Evolutionary conservation across 331 rosid genomes (phyloP).

Genomic region (Arachis monticola): DNA sequence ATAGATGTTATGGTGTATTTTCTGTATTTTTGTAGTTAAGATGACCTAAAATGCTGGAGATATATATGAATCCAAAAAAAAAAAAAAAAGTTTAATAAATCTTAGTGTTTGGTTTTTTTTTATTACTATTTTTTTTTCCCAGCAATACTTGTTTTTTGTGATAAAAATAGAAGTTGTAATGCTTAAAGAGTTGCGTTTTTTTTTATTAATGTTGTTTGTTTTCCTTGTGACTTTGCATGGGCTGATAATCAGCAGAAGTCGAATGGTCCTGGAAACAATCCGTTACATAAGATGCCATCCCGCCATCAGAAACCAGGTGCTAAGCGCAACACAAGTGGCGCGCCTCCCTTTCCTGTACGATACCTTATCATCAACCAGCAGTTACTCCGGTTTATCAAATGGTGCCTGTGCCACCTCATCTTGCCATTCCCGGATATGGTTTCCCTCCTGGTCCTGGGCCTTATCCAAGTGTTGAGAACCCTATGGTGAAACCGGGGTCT

Average conservation of each 20-base stretch:
- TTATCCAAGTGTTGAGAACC: conserved; percentile 62
- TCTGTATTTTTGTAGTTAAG: not conserved
- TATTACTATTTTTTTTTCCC: not conserved
- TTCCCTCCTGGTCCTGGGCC: conserved; percentile 69
- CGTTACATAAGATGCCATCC: conserved; percentile 55
- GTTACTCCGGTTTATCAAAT: conserved; percentile 60
- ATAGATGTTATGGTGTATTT: not conserved
- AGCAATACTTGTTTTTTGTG: not conserved
- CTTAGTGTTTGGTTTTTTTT: not conserved
- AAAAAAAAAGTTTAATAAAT: not conserved
- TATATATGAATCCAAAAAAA: not conserved
- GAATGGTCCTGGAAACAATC: conserved; percentile 67
- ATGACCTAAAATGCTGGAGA: not conserved
- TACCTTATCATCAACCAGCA: conserved; percentile 65
- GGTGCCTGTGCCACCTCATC: conserved; percentile 63
- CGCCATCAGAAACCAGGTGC: conserved; percentile 69
- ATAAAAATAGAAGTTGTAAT: conserved; percentile 17
- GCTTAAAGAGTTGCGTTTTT: conserved; percentile 4
- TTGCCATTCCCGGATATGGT: conserved; percentile 70
- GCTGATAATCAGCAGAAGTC: conserved; percentile 57
- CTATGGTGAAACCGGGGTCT: conserved; percentile 62
- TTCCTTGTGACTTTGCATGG: conserved; percentile 45
- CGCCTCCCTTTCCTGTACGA: conserved; percentile 60
- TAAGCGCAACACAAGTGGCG: conserved; percentile 61
- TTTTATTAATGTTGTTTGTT: conserved; percentile 9